Evolutionary conservation across 192 early-diverging fungal genomes (phyloP), one percentile per base, ranked within the genome.

Genomic region (Coemansia erecta): DNA sequence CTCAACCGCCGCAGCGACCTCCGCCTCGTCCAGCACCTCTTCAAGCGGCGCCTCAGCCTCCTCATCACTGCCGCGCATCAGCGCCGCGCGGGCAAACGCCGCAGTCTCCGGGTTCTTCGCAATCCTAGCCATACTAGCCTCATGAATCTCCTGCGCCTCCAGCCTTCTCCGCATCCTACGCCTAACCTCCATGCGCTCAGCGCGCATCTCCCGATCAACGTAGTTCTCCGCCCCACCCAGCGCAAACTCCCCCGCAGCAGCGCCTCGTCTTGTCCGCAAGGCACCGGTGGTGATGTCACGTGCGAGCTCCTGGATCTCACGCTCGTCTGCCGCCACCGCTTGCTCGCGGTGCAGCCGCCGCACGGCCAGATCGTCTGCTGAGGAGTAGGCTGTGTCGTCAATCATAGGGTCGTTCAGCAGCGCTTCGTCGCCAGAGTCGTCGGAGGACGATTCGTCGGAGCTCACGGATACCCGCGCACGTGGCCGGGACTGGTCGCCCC

Each of bases 71-170:
- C 17, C 21, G 61, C 73, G 73, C 74, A 77, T 77, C 24, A 79
- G 53, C 19, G 80, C 80, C 0, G 75, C 70, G 1, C 59, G 70
- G 2, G 80, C 80, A 71, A 82, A 82, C 2, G 80, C 80, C 8
- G 80, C 73, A 0, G 80, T 82, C 42, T 82, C 74, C 0, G 80
- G 80, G 42, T 82, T 70, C 33, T 52, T 61, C 11, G 80, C 80
- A 52, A 72, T 79, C 33, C 58, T 67, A 0, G 70, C 70, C 58
- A 79, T 17, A 42, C 59, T 72, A 0, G 56, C 56, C 11, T 79
- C 76, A 40, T 72, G 70, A 44, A 79, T 79, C 60, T 73, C 76
- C 13, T 60, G 22, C 2, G 60, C 64, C 24, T 52, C 47, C 54
- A 79, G 19, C 56, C 47, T 61, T 6, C 63, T 48, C 2, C 58